Evolutionary conservation across 306 rosid species (phyloP).

Genomic region (Acacia acuminata): DNA sequence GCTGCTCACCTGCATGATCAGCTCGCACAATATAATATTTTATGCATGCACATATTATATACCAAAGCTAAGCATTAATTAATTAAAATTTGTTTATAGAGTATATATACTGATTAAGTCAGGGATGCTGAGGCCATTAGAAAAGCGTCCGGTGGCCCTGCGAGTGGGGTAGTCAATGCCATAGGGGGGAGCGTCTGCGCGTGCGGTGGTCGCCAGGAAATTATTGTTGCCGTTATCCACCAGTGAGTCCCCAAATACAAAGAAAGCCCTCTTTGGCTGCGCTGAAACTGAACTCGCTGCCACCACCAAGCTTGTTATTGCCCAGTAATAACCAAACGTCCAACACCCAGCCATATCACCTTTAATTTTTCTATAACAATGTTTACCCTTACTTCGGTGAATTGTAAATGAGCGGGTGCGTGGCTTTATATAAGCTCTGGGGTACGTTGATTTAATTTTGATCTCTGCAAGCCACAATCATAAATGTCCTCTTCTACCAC

Average conservation of each 20-base stretch:
- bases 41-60: background rate
- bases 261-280: conserved; percentile 61
- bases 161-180: conserved; percentile 79
- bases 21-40: background rate
- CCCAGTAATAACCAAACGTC: conserved; percentile 1
- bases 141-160: conserved; percentile 86
- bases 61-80: background rate
- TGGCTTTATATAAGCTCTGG: conserved; percentile 27
- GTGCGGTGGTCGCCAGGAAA: conserved; percentile 75
- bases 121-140: conserved; percentile 89
- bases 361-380: background rate
- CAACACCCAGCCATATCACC: conserved; percentile 30
- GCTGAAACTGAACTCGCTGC: conserved; percentile 21
- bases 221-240: conserved; percentile 94
- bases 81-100: no score
- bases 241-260: conserved; percentile 88
- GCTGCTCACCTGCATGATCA: conserved; percentile 53
- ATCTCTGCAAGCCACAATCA: conserved; percentile 21
- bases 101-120: conserved; percentile 58
- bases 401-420: background rate
- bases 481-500: conserved; percentile 51
- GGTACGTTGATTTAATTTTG: background rate
- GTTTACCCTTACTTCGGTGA: conserved; percentile 13
- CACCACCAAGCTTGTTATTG: conserved; percentile 27
- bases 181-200: conserved; percentile 81